Evolutionary conservation across 352 stramenopile genomes (phyloP), one percentile per base, ranked within the genome.

Genomic region (Phytopythium oedochilum): DNA sequence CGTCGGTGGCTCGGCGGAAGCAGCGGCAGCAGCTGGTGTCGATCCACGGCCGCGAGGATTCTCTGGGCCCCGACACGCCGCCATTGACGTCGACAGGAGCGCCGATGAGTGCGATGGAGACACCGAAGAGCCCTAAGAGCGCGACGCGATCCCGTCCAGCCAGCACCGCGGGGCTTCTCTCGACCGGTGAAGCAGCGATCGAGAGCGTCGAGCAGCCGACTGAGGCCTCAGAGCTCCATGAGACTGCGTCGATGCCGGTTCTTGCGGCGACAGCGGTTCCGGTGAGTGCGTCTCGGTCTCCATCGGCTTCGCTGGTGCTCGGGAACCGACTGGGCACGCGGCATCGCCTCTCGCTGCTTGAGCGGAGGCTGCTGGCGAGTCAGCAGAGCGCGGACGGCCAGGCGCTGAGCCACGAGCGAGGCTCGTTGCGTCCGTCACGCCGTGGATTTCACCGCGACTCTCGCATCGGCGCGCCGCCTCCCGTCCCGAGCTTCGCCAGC

Each of bases 381-480:
- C 54, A 44, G 31, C 14, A 25, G 15, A n/a, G n/a, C n/a, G n/a
- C n/a, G n/a, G n/a, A n/a, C n/a, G n/a, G n/a, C n/a, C n/a, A n/a
- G n/a, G n/a, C n/a, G n/a, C n/a, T n/a, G n/a, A n/a, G n/a, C n/a
- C n/a, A 20, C 17, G n/a, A 29, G 8, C 35, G 29, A 18, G 47
- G 20, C 2, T 42, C 47, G 2, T 2, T 43, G 28, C 47, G 47
- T 17, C 11, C 49, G 9, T 59, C 23, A 6, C 60, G 44, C 6
- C 68, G 51, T 10, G 64, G 32, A 40, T 51, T 54, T 44, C 64
- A 40, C 11, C 62, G 55, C 39, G 66, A 79, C 9, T 71, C 72
- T 3, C 60, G 70, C 0, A 78, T 86, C 20, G 75, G 77, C 5
- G 77, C 68, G 1, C 74, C 65, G 10, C 40, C 28, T 31, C 29